Base-by-base conservation (phyloP, 345 rosid species). In the Viola odorata region DNA sequence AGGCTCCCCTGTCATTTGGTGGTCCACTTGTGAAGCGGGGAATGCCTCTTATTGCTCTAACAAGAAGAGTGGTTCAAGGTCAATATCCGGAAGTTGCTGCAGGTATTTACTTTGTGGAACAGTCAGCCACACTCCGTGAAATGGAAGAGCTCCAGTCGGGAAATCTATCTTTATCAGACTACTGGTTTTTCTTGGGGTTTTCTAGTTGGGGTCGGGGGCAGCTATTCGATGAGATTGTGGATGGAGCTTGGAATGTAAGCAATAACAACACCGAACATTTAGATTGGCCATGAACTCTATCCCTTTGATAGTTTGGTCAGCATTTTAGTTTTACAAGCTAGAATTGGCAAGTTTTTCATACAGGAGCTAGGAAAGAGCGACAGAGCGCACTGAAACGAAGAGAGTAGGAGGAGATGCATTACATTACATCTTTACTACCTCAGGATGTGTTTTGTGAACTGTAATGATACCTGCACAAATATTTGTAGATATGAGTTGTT, bases 121-220 rank as follows among this genome's bases (percentile, higher is more conserved):
- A 86, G 61, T 40, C 57, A 4, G 84, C 86, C 0, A 81, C 88
- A 4, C 13, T 80, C 5, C 32, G 57, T 37, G 79, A 67, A 62
- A 79, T 88, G 40, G 69, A 84, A 63, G 82, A 69, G 61, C 58
- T 86, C 13, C 84, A 72, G 68, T 68, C 77, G 4, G 82, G 82
- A 67, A 80, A 68, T 50, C 68, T 67, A 32, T 77, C 80, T 6
- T 49, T 82, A 1, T n/a, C 61, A 4, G 84, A 82, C 41, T 88
- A 83, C 68, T 94, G 96, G 95, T 90, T 94, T 72, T 94, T 94
- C 86, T 63, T 90, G 72, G 99, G 99, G 8, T 81, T 77, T 63
- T 76, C 96, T 0, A 75, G 82, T 68, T 94, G 99, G 99, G 80
- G 79, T 47, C 84, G 96, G 85, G 72, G 74, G 3, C 99, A 94